Conservation (phyloP, 1,284 basidiomycete genomes). For the Fistulina hepatica region DNA sequence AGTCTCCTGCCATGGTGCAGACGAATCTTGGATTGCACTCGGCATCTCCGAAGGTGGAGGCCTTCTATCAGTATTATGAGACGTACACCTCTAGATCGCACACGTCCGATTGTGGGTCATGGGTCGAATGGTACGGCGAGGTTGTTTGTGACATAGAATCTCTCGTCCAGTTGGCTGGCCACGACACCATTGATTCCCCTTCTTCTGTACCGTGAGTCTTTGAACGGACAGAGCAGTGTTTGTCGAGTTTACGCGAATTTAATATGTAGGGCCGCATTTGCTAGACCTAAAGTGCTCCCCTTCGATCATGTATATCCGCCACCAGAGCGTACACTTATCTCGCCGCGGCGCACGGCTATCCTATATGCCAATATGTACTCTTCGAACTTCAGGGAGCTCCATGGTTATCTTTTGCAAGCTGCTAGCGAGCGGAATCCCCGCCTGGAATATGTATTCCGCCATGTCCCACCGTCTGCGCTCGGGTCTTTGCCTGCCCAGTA, state of each 20-base stretch:
- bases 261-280: slow-evolving; percentile 15
- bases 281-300: slow-evolving; percentile 41
- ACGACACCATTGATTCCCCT: slow-evolving; percentile 41
- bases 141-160: slow-evolving; percentile 63
- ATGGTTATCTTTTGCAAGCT: slow-evolving; percentile 48
- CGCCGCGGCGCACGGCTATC: slow-evolving; percentile 50
- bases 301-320: slow-evolving; percentile 63
- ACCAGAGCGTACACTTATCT: slow-evolving; percentile 27
- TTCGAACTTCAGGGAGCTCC: slow-evolving; percentile 54
- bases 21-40: slow-evolving; percentile 60
- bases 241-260: slow-evolving; percentile 5
- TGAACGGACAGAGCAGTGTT: not conserved
- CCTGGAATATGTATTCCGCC: slow-evolving; percentile 69
- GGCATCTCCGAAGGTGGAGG: slow-evolving; percentile 60
- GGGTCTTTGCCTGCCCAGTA: slow-evolving; percentile 5
- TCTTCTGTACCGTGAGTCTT: slow-evolving; percentile 16
- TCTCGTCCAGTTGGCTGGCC: slow-evolving; percentile 44
- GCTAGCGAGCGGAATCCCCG: slow-evolving; percentile 33
- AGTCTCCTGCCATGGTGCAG: slow-evolving; percentile 40
- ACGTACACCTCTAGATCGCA: slow-evolving; percentile 30
- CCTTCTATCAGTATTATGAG: slow-evolving; percentile 60
- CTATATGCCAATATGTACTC: slow-evolving; percentile 60
- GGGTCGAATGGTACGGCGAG: slow-evolving; percentile 83
- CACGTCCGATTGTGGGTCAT: slow-evolving; percentile 51
- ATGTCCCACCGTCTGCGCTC: slow-evolving; percentile 35